A percentile compares a stretch with the other conserved stretches of the same genome.
Conservation (phyloP, 108 stramenopile species). For the Nitzschia sp. region DNA sequence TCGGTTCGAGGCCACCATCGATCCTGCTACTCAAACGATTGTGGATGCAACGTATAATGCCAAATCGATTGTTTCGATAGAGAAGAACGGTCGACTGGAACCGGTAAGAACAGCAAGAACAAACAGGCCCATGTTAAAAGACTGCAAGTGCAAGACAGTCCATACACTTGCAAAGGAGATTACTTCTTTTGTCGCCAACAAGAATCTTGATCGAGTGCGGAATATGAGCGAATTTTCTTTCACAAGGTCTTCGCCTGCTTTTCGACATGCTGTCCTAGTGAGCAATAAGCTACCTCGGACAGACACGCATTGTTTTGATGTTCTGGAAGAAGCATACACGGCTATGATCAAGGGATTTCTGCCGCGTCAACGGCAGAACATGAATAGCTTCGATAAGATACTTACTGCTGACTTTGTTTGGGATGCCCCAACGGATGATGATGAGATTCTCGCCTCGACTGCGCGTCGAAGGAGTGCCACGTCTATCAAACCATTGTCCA, state of each 20-base stretch:
- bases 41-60: slow-evolving; percentile 56
- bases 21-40: slow-evolving; percentile 39
- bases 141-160: slow-evolving; percentile 75
- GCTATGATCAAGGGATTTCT: slow-evolving; percentile 55
- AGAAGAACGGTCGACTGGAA: slow-evolving; percentile 25
- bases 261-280: slow-evolving; percentile 65
- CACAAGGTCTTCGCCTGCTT: slow-evolving; percentile 57
- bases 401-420: slow-evolving; percentile 17
- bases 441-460: background rate
- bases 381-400: slow-evolving; percentile 14
- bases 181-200: slow-evolving; percentile 45
- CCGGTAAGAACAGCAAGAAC: slow-evolving; percentile 43
- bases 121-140: slow-evolving; percentile 54
- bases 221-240: slow-evolving; percentile 56
- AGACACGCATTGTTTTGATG: slow-evolving; percentile 71
- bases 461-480: background rate
- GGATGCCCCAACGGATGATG: background rate
- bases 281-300: slow-evolving; percentile 39
- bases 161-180: slow-evolving; percentile 59
- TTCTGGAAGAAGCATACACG: slow-evolving; percentile 78
- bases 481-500: slow-evolving; percentile 9
- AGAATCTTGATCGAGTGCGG: slow-evolving; percentile 35
- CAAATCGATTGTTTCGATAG: slow-evolving; percentile 55
- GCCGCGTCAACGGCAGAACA: slow-evolving; percentile 28
- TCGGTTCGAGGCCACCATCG: slow-evolving; percentile 65